Percentiles rank a stretch among this genome's conserved stretches.
Conservation (phyloP, 139 green algal genomes). For the Tetradesmus obliquus region DNA sequence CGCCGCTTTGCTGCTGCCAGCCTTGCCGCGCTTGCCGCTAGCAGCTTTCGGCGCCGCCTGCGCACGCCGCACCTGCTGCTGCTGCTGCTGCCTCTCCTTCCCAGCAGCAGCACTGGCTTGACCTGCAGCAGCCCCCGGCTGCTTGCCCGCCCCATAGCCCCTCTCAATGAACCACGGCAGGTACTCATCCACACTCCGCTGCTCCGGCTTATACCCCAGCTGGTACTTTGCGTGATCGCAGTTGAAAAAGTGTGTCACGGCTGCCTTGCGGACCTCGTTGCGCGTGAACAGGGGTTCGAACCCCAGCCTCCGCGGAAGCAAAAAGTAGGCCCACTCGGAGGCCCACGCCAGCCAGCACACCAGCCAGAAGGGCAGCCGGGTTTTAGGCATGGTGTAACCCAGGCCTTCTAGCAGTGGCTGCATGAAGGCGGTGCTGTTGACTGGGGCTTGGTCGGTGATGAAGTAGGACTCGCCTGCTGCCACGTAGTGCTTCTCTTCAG, state of each 20-base stretch:
- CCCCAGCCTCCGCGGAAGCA: constrained; percentile 40
- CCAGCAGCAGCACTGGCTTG: neutral
- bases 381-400: neutral
- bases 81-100: neutral
- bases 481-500: neutral
- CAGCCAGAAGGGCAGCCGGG: neutral
- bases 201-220: constrained; percentile 37
- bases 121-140: neutral
- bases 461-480: neutral
- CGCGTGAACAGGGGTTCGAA: constrained; percentile 24
- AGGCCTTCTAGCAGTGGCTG: neutral
- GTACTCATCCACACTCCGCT: neutral
- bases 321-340: neutral
- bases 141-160: neutral
- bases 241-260: constrained; percentile 42
- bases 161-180: neutral
- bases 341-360: neutral
- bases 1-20: too few species aligned
- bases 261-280: constrained; percentile 42
- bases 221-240: constrained; percentile 27
- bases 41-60: too few species aligned
- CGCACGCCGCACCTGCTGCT: neutral
- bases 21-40: too few species aligned
- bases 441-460: neutral
- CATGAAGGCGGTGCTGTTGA: neutral